Percentiles rank a stretch among this genome's conserved stretches.
These are phyloP conservation scores for Talaromyces piceae DNA, from an alignment of 2,329 filamentous ascomycete genomes.

Conservation along the genomic window DNA sequence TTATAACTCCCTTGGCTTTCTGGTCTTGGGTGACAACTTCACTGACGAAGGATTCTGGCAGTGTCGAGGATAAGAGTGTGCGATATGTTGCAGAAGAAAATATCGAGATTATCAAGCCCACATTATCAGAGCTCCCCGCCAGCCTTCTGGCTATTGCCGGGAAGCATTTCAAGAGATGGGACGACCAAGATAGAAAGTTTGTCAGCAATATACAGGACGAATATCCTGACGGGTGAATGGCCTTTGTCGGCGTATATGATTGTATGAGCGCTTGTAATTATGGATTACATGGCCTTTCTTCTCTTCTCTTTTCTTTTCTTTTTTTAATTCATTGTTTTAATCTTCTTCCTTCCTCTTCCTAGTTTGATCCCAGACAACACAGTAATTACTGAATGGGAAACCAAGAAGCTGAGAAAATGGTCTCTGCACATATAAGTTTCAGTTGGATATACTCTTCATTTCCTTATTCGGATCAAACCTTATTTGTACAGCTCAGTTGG, in stretches of 20 bases:
- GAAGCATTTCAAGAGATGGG: slow-evolving; percentile 82
- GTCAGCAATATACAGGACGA: slow-evolving; percentile 76
- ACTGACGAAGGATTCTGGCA: slow-evolving; percentile 25
- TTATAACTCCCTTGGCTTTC: not conserved
- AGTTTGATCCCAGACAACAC: no score
- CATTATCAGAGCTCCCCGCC: slow-evolving; percentile 44
- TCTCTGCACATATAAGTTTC: no score
- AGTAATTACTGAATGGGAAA: no score
- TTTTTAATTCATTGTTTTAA: no score
- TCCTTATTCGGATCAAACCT: no score
- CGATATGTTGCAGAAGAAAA: slow-evolving; percentile 78
- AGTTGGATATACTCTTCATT: no score
- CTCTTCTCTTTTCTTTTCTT: not conserved
- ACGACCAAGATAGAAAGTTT: slow-evolving; percentile 58
- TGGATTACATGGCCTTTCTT: not conserved
- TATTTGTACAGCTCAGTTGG: no score
- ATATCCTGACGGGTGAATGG: slow-evolving; percentile 72
- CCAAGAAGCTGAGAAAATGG: no score
- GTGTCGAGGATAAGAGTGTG: slow-evolving; percentile 59
- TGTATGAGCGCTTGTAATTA: no score
- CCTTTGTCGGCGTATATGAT: not conserved
- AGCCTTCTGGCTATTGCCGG: slow-evolving; percentile 63
- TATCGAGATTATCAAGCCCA: slow-evolving; percentile 53
- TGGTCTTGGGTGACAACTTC: not conserved
- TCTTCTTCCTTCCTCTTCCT: no score